Conservation (phyloP, 129 eudicot genomes). For the Silybum marianum region DNA sequence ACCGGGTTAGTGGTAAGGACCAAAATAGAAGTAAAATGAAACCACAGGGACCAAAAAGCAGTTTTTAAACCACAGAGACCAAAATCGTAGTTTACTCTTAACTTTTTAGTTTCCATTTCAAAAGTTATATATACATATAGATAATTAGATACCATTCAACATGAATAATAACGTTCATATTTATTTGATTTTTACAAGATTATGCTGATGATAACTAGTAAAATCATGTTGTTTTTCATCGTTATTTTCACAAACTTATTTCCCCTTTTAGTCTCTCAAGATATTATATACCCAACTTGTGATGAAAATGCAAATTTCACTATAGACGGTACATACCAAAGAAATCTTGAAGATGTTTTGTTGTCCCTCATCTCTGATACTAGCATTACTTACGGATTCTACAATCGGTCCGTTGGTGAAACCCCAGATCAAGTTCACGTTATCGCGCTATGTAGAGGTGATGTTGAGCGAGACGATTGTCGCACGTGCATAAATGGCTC, state of each 20-base stretch:
- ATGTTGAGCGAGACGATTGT: slow-evolving; percentile 36
- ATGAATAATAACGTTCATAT: neutral
- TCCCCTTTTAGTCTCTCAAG: slow-evolving; percentile 16
- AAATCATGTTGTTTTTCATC: neutral
- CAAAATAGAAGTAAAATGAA: no score
- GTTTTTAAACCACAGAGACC: no score
- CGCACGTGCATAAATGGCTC: slow-evolving; percentile 34
- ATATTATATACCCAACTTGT: neutral
- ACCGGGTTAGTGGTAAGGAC: no score
- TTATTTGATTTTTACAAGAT: neutral
- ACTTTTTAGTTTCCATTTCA: neutral
- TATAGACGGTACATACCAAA: slow-evolving; percentile 21
- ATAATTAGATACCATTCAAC: neutral
- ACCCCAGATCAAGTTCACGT: slow-evolving; percentile 36
- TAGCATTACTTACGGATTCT: slow-evolving; percentile 32
- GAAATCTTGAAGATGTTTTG: slow-evolving; percentile 24
- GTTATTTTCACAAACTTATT: neutral
- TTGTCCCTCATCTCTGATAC: slow-evolving; percentile 27
- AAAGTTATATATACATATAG: neutral
- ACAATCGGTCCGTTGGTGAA: slow-evolving; percentile 34
- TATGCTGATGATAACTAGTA: neutral
- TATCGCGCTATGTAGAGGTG: slow-evolving; percentile 55
- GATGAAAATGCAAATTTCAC: slow-evolving; percentile 12
- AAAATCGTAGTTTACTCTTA: no score
- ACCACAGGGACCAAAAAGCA: no score